A percentile compares a stretch with the other conserved stretches of the same genome.
phyloP scores from a whole-genome alignment of 2,329 filamentous ascomycete species.

The Hypoxylon sp. region DNA sequence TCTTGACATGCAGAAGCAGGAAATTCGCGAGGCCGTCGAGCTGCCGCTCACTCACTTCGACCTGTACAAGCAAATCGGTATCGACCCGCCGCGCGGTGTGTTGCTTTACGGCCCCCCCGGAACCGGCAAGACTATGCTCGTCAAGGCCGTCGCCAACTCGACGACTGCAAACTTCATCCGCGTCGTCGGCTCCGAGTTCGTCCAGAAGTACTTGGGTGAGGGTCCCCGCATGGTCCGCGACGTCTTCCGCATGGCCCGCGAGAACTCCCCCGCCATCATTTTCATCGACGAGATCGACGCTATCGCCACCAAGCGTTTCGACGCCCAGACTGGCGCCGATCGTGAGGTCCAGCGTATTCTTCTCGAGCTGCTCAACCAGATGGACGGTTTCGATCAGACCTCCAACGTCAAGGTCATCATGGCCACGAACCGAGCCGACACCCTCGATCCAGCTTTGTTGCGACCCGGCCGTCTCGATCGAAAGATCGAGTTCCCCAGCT shows the following conservation, averaged over 20 bases:
- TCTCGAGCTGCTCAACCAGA: conserved; percentile 97
- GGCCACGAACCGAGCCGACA: conserved; percentile 98
- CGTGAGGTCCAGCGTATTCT: conserved; percentile 98
- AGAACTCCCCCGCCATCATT: conserved; percentile 98
- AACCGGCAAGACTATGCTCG: conserved; percentile 88
- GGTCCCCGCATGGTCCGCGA: conserved; percentile 99
- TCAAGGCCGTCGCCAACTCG: conserved; percentile 98
- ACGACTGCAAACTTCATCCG: conserved; percentile 99
- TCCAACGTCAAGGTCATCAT: conserved; percentile 99
- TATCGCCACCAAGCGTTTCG: conserved; percentile 98
- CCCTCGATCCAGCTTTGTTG: conserved; percentile 92
- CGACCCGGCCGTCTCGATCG: conserved; percentile 95
- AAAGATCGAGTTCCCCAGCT: conserved; percentile 98
- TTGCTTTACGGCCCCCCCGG: conserved; percentile 96
- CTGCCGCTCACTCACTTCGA: conserved; percentile 97
- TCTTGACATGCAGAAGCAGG: conserved; percentile 99
- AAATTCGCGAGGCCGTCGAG: conserved; percentile 98
- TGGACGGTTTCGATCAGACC: conserved; percentile 99
- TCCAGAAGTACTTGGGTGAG: conserved; percentile 98
- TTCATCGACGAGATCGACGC: conserved; percentile 99
- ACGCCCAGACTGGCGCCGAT: conserved; percentile 97
- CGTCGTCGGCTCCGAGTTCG: conserved; percentile 97
- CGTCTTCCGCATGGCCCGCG: conserved; percentile 98
- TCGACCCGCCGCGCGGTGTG: conserved; percentile 96
- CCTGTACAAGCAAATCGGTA: conserved; percentile 99